Evolutionary conservation across 306 rosid species (phyloP).

Genomic region (Cajanus cajan): DNA sequence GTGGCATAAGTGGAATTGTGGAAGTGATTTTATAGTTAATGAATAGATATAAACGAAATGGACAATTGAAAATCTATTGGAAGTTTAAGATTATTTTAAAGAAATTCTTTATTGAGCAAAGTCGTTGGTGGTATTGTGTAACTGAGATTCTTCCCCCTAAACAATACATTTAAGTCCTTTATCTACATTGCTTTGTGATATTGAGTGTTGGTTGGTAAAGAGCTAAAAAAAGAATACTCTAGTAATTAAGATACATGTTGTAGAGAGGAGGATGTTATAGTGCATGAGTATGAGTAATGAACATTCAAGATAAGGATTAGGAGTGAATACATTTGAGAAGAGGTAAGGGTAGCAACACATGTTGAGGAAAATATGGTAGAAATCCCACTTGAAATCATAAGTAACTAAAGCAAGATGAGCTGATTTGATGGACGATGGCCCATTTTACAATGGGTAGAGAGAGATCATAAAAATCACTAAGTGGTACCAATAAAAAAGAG

Average conservation of each 20-base stretch:
- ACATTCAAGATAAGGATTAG: too few relatives aligned
- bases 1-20: background rate
- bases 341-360: background rate
- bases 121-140: background rate
- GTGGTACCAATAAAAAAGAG: background rate
- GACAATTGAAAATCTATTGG: background rate
- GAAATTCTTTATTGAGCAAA: constrained; percentile 8
- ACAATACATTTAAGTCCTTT: background rate
- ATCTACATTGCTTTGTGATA: background rate
- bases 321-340: background rate
- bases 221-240: background rate
- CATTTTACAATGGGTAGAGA: background rate
- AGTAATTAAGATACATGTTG: constrained; percentile 21
- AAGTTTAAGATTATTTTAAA: background rate
- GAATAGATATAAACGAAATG: constrained; percentile 4
- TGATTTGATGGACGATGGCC: background rate
- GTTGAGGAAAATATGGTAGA: background rate
- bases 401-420: background rate
- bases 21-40: constrained; percentile 16
- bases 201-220: background rate
- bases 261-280: too few relatives aligned
- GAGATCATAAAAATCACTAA: background rate
- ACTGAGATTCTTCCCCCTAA: background rate
- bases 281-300: too few relatives aligned
- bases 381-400: background rate